phyloP scores from a whole-genome alignment of 495 filamentous ascomycete species.

The Xylaria nigripes region DNA sequence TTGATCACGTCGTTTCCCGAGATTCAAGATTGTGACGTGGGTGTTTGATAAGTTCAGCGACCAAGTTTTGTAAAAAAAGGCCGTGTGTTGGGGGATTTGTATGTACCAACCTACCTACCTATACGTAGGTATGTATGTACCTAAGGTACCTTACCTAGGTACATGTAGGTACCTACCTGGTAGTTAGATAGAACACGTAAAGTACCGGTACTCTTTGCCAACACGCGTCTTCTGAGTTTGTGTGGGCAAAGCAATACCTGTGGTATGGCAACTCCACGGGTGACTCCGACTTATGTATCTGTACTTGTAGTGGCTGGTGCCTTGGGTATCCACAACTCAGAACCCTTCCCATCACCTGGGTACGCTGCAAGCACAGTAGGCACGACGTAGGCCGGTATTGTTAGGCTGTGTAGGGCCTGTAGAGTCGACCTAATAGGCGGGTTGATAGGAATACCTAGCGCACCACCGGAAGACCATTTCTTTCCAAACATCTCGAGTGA shows the following conservation, averaged over 20 bases:
- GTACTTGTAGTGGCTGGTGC: not conserved
- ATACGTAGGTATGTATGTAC: too few relatives aligned
- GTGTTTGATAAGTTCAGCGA: too few relatives aligned
- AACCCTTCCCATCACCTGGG: not conserved
- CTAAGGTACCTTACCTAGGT: too few relatives aligned
- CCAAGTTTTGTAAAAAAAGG: too few relatives aligned
- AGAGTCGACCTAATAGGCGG: not conserved
- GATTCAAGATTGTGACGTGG: too few relatives aligned
- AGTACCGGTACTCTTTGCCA: not conserved
- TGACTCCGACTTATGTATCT: not conserved
- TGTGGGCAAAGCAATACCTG: not conserved
- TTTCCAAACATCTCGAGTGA: constrained; percentile 5
- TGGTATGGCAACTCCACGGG: not conserved
- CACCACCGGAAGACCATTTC: not conserved
- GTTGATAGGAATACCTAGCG: not conserved
- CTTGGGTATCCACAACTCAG: not conserved
- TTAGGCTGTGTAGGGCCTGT: not conserved
- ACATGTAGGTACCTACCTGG: too few relatives aligned
- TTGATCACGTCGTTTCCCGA: too few relatives aligned
- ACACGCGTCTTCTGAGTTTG: not conserved
- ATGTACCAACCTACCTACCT: too few relatives aligned
- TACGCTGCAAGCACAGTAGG: not conserved
- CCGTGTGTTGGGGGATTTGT: too few relatives aligned
- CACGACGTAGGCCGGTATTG: not conserved
- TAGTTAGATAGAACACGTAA: too few relatives aligned